Evolutionary conservation across 495 filamentous ascomycete genomes (phyloP).

Genomic region (Chaetomidium leptoderma): DNA sequence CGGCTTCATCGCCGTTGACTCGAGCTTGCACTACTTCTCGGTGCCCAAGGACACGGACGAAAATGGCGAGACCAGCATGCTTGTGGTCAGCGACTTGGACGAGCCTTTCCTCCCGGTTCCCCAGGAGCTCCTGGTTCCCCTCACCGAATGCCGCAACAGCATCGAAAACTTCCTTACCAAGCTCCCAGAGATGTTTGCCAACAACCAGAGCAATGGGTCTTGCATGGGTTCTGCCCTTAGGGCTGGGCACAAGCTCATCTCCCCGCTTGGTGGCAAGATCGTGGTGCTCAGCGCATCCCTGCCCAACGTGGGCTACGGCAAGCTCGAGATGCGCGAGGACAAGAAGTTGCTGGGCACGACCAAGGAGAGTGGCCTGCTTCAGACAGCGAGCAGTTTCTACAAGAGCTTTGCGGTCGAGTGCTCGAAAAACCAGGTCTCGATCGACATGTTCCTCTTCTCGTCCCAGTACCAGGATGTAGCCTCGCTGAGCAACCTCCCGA

Average conservation of each 20-base stretch:
- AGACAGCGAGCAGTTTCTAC: constrained; percentile 93
- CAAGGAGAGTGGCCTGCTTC: constrained; percentile 81
- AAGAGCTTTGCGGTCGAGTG: constrained; percentile 99
- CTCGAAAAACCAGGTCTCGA: constrained; percentile 95
- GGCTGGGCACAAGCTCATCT: constrained; percentile 91
- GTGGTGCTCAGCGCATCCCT: constrained; percentile 82
- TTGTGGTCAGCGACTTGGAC: constrained; percentile 92
- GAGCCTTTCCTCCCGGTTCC: constrained; percentile 96
- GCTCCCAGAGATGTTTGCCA: constrained; percentile 93
- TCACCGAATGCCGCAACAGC: constrained; percentile 82
- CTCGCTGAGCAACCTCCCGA: constrained; percentile 85
- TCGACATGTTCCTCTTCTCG: constrained; percentile 99
- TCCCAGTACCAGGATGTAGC: constrained; percentile 97
- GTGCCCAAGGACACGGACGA: constrained; percentile 84
- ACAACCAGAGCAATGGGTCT: constrained; percentile 77
- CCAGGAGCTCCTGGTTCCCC: constrained; percentile 83
- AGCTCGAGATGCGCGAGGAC: constrained; percentile 91
- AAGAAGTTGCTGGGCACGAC: constrained; percentile 93
- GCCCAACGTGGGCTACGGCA: constrained; percentile 86
- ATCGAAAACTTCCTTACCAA: constrained; percentile 88
- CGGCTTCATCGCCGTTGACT: constrained; percentile 94
- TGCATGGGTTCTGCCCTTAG: constrained; percentile 91
- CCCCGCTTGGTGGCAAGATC: constrained; percentile 89
- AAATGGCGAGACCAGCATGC: constrained; percentile 76
- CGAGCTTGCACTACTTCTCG: constrained; percentile 91